phyloP scores from a whole-genome alignment of 345 rosid species.

The Pistacia atlantica region DNA sequence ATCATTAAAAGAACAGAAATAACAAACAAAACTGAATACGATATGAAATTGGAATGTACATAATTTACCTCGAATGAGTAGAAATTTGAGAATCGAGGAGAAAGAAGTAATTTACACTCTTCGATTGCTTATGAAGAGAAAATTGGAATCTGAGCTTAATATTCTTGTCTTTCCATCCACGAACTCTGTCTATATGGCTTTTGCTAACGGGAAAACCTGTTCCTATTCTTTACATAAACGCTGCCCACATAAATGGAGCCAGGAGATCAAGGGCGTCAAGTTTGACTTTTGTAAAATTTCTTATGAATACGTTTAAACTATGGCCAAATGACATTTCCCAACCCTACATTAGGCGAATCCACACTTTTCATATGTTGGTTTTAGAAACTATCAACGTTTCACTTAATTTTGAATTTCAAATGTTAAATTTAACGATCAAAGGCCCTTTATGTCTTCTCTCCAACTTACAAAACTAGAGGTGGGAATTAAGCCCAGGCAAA shows the following conservation, averaged over 20 bases:
- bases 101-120: neutral
- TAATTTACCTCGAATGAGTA: neutral
- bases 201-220: neutral
- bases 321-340: too few relatives aligned
- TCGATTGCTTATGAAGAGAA: constrained; percentile 23
- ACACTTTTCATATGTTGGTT: too few relatives aligned
- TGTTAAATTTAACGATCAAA: too few relatives aligned
- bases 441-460: too few relatives aligned
- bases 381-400: too few relatives aligned
- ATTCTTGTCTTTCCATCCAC: neutral
- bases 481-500: too few relatives aligned
- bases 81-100: neutral
- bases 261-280: too few relatives aligned
- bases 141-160: constrained; percentile 21
- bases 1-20: neutral
- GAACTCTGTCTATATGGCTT: neutral
- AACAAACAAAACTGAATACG: neutral
- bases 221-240: neutral
- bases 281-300: too few relatives aligned
- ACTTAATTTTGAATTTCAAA: too few relatives aligned
- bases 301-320: too few relatives aligned
- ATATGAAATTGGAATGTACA: neutral
- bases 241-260: too few relatives aligned
- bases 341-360: too few relatives aligned
- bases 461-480: neutral